Evolutionary conservation across 2,329 filamentous ascomycete species (phyloP), one percentile per base, ranked within the genome.

Genomic region (Apiospora koreana): DNA sequence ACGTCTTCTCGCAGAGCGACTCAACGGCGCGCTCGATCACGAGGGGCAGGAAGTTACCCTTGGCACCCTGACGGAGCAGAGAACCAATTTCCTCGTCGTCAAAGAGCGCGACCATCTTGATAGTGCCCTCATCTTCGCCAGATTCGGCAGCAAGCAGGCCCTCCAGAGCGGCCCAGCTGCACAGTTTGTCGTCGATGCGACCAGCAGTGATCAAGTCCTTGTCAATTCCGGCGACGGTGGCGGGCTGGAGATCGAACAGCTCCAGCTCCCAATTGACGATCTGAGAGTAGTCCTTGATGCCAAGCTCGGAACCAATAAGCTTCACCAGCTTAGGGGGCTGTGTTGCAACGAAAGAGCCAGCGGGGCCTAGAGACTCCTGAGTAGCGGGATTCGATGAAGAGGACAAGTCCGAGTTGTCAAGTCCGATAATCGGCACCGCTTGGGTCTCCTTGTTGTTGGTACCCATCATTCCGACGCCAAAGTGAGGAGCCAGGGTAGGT

Each of bases 231-330:
- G 93, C 92, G 23, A 94, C 88, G 50, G 92, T 90, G 1, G 95
- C 95, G 10, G 95, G 93, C 80, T 98, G 94, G 4, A 89, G 89
- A 81, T 98, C 96, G 79, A 92, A 99, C 42, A 99, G 91, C 83
- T 99, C 96, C 46, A 98, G 89, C 79, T 99, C 96, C 96, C 96
- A 99, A 84, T 96, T 97, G 70, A 97, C 84, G 73, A 99, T 97
- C 68, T 87, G 88, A 75, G 86, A 88, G 79, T 92, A 91, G 72
- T 93, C 89, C 68, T 86, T 83, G 72, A 98, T 89, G 41, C 89
- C 89, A n/a, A 98, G 87, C 79, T 96, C 88, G 18, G 87, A 87
- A 9, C 92, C 89, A 77, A 99, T 97, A 25, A 94, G 89, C 79
- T 92, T 91, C 71, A 98, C 94, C 25, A 99, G 88, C 73, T 91